phyloP scores from a whole-genome alignment of 2,329 filamentous ascomycete genomes.

The Aureobasidium sp. region DNA sequence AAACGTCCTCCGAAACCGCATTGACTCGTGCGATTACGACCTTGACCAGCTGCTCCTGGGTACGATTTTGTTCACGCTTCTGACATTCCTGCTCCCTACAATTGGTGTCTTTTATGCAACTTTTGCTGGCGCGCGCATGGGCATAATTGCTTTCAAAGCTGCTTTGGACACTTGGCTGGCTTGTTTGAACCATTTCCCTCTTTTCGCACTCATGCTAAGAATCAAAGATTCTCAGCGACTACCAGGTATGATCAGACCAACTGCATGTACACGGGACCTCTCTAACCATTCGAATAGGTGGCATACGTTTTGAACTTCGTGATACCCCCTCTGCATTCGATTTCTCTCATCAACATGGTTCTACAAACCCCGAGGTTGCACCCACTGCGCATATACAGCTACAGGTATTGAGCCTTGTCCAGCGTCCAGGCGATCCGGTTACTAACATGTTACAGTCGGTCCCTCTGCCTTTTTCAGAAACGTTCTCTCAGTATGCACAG shows the following conservation, averaged over 20 bases:
- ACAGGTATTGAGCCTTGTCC: conserved; percentile 50
- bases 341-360: neutral
- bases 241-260: conserved; percentile 51
- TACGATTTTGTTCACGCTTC: conserved; percentile 89
- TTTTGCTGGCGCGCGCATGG: conserved; percentile 89
- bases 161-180: conserved; percentile 84
- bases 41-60: conserved; percentile 92
- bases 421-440: neutral
- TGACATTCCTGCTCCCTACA: conserved; percentile 91
- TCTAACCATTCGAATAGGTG: conserved; percentile 33
- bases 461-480: conserved; percentile 79
- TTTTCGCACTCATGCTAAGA: conserved; percentile 93
- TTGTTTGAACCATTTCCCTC: conserved; percentile 91
- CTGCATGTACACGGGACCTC: neutral
- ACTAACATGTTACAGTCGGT: conserved; percentile 55
- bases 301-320: conserved; percentile 83
- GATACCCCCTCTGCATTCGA: conserved; percentile 49
- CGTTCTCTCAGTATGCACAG: conserved; percentile 97
- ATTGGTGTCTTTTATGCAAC: conserved; percentile 96
- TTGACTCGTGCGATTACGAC: conserved; percentile 98
- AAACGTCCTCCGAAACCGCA: conserved; percentile 92
- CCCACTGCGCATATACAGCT: conserved; percentile 78
- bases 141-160: conserved; percentile 88
- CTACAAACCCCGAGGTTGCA: conserved; percentile 26
- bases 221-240: conserved; percentile 86